Base-by-base conservation (phyloP, 2,329 filamentous ascomycete species). In the Fusarium palustre region DNA sequence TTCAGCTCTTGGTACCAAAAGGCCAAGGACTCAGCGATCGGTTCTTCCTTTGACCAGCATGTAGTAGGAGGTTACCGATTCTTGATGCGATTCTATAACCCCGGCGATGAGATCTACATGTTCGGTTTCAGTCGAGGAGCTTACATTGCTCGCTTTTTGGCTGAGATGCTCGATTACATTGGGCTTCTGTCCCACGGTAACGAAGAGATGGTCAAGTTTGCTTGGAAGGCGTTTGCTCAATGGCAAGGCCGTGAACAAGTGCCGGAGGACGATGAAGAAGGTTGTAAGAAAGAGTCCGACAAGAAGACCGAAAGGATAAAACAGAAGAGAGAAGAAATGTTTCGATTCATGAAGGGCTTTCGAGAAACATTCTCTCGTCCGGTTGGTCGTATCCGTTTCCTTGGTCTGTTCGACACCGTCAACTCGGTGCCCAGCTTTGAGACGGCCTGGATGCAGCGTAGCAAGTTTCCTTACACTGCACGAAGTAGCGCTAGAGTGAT, bases 141-240 rank as follows among this genome's bases (percentile, higher is more conserved):
- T 2, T 93, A 93, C 73, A 91, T 91, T 43, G 91, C 91, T 1
- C 87, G 91, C 4, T 93, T 93, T 73, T 80, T 93, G 1, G 92
- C 92, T 1, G 92, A 96, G 75, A 95, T 95, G 92, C 84, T 96
- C 9, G 92, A 96, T 74, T 90, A 92, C 70, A 89, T 96, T 56
- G 93, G 93, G 2, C 83, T 97, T 0, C 83, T 97, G 16, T 91
- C 90, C 15, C 90, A 92, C 53, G 92, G 93, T 13, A 97, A 97
- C 72, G 92, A 97, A 75, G 93, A 96, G 71, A 91, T 96, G 89
- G 89, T 93, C 53, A 84, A 86, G 6, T 97, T 97, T 76, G 92
- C 92, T 1, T 96, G 92, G 92, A 94, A 92, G 76, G 90, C 91
- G 0, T 94, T 93, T 73, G 86, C 90, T 10, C 88, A 90, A 75